These are phyloP conservation scores for Rosa hybrid DNA, from an alignment of 331 rosid genomes.

Conservation along the genomic window DNA sequence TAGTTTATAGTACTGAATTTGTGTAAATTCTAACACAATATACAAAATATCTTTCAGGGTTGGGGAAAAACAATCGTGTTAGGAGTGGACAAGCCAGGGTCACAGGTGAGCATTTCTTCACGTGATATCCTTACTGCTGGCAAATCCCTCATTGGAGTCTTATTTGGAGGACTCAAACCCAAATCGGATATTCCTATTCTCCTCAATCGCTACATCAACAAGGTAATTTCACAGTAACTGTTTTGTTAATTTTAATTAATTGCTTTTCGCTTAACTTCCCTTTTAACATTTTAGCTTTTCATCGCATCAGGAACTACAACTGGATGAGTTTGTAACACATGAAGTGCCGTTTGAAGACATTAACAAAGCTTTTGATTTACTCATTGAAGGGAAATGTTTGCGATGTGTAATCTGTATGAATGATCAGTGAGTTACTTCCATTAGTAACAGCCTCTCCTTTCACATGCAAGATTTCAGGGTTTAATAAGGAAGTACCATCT, in stretches of 20 bases:
- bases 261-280: no score
- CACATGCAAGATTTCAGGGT: neutral
- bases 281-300: neutral
- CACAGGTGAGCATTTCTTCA: conserved; percentile 44
- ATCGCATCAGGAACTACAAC: conserved; percentile 43
- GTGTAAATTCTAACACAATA: neutral
- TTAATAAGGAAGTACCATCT: neutral
- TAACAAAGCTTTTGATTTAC: conserved; percentile 73
- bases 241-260: neutral
- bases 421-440: conserved; percentile 22
- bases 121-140: conserved; percentile 43
- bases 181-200: conserved; percentile 72
- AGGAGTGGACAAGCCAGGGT: conserved; percentile 70
- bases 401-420: conserved; percentile 80
- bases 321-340: conserved; percentile 77
- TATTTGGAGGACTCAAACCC: conserved; percentile 82
- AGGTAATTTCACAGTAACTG: conserved; percentile 45
- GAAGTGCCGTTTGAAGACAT: conserved; percentile 68
- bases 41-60: conserved; percentile 45
- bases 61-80: conserved; percentile 86
- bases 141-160: conserved; percentile 60
- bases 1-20: no score
- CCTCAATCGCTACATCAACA: conserved; percentile 64
- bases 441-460: neutral
- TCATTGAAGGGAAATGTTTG: conserved; percentile 56